phyloP scores from a whole-genome alignment of 257 asterid species.

The Anisodus acutangulus region DNA sequence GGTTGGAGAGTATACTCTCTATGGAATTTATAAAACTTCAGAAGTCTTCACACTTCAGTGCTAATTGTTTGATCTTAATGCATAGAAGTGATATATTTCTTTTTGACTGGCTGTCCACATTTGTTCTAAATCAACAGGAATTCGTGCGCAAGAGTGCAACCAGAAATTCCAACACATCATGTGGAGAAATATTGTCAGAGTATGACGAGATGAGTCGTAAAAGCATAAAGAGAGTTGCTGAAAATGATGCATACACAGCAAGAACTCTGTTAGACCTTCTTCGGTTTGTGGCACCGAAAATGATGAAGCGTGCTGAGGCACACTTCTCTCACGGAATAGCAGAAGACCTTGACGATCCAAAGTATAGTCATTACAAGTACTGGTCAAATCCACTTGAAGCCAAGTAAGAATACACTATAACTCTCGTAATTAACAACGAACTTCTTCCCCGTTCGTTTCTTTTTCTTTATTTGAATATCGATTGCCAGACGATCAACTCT shows the following conservation, averaged over 20 bases:
- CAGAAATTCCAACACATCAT: slow-evolving; percentile 17
- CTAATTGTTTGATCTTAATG: background rate
- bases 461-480: background rate
- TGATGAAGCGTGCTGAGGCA: slow-evolving; percentile 34
- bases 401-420: background rate
- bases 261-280: slow-evolving; percentile 29
- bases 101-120: background rate
- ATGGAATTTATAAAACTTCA: background rate
- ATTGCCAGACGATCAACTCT: background rate
- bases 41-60: background rate
- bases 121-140: background rate
- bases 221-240: slow-evolving; percentile 28
- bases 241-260: slow-evolving; percentile 34
- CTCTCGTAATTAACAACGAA: background rate
- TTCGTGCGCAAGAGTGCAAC: background rate
- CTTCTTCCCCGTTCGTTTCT: background rate
- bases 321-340: slow-evolving; percentile 39
- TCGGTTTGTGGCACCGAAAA: slow-evolving; percentile 38
- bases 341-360: slow-evolving; percentile 32
- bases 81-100: background rate
- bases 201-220: slow-evolving; percentile 34
- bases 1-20: background rate
- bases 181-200: slow-evolving; percentile 32
- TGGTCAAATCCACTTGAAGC: slow-evolving; percentile 39
- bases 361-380: slow-evolving; percentile 34